Conservation (phyloP, 129 eudicot genomes). For the Ambrosia trifida region DNA sequence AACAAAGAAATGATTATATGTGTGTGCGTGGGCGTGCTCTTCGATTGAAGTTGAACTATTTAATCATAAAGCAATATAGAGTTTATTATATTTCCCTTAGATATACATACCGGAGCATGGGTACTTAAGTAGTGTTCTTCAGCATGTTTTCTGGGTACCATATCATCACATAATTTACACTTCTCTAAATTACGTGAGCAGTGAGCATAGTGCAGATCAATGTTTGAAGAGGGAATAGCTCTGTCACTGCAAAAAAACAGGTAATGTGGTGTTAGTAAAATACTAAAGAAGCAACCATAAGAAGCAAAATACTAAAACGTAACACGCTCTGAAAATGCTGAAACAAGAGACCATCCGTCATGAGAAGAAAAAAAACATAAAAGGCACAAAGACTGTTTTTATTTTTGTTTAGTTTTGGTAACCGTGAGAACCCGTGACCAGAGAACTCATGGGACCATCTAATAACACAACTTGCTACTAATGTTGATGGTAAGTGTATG, state of each 20-base stretch:
- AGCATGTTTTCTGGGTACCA: slow-evolving; percentile 65
- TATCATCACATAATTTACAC: slow-evolving; percentile 75
- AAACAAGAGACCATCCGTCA: not conserved
- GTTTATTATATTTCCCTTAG: slow-evolving; percentile 16
- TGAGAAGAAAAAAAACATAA: not conserved
- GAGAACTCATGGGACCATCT: too few relatives aligned
- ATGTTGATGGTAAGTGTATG: not conserved
- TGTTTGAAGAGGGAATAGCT: slow-evolving; percentile 67
- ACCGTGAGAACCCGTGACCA: too few relatives aligned
- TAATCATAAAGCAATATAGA: not conserved
- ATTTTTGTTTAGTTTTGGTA: too few relatives aligned
- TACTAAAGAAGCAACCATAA: not conserved
- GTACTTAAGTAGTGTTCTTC: slow-evolving; percentile 75
- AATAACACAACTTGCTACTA: not conserved
- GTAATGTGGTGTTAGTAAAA: not conserved
- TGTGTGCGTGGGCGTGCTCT: not conserved
- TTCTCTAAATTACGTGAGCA: slow-evolving; percentile 78
- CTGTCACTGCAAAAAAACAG: slow-evolving; percentile 55
- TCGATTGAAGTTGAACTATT: not conserved
- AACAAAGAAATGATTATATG: not conserved
- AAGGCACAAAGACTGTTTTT: not conserved
- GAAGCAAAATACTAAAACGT: not conserved
- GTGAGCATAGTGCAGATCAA: slow-evolving; percentile 76
- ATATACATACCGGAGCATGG: slow-evolving; percentile 70
- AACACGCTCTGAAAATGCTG: not conserved